These are phyloP conservation scores for Taphrina pruni DNA, from an alignment of 1,139 yeast species.

Conservation along the genomic window DNA sequence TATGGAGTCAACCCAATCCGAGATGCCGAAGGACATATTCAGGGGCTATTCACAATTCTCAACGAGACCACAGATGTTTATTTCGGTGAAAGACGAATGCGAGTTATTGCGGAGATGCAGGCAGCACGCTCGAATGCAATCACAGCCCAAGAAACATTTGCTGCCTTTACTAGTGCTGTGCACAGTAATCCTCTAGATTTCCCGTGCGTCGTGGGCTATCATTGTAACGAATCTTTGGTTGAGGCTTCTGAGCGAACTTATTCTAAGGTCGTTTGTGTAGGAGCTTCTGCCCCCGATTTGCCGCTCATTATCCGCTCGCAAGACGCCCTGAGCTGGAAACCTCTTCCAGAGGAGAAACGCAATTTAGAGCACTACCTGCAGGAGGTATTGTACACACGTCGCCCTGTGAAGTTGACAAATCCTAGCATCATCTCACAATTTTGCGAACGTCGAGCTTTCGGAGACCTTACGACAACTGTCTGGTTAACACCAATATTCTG, in stretches of 20 bases:
- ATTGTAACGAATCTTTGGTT: slow-evolving; percentile 9
- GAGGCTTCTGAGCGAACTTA: slow-evolving; percentile 5
- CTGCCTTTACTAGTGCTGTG: background rate
- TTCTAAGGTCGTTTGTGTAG: slow-evolving; percentile 6
- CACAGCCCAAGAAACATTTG: background rate
- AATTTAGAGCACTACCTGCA: background rate
- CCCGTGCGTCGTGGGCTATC: slow-evolving; percentile 10
- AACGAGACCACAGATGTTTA: slow-evolving; percentile 8
- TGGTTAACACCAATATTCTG: slow-evolving; percentile 20
- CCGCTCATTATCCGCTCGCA: background rate
- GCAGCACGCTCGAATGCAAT: background rate
- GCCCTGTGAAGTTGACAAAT: slow-evolving; percentile 4
- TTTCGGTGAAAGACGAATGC: background rate
- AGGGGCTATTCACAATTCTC: background rate
- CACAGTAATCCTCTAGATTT: slow-evolving; percentile 4
- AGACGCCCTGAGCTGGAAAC: background rate
- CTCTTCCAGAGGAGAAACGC: background rate
- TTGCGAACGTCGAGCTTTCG: slow-evolving; percentile 18
- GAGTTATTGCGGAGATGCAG: background rate
- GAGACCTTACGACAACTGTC: slow-evolving; percentile 12
- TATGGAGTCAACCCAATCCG: background rate
- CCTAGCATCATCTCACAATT: background rate
- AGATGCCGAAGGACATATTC: slow-evolving; percentile 1
- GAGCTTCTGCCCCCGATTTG: background rate
- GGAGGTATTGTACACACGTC: slow-evolving; percentile 5